Evolutionary conservation across 495 filamentous ascomycete species (phyloP), one percentile per base, ranked within the genome.

Genomic region (Pyrenula massariospora): DNA sequence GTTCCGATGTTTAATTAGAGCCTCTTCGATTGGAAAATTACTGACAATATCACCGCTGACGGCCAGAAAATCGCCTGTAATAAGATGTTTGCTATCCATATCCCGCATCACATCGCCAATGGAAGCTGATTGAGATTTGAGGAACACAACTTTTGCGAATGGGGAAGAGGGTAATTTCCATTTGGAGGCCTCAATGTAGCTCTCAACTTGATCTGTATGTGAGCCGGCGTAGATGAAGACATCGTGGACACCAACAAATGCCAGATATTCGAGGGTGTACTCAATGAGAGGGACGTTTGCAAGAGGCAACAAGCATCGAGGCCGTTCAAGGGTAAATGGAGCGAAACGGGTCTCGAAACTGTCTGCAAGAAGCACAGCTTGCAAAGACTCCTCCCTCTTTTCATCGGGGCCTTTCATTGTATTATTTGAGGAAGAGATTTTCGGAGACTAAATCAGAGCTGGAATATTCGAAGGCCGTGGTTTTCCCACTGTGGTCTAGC

Each of bases 101-200:
- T 97, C 90, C 25, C 93, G 85, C 78, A 99, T 89, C 49, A 91
- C 92, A 73, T 97, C 93, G 61, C 93, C 93, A 52, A 95, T 84
- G 0, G 92, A 96, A 24, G 85, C 85, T 22, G 90, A 86, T 23
- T 87, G 84, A 11, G 91, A 91, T 64, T 89, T 88, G 65, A 97
- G 85, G 63, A 96, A 85, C 56, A 87, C 85, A 58, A 96, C 73
- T 55, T 79, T 81, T 50, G 80, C 81, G 70, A 99, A 96, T 22
- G 91, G 93, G n/a, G 88, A 91, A 10, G 85, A 82, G 0, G 70
- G 63, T 2, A 74, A 65, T 58, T 74, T 79, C 86, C 86, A 89
- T 84, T 83, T 85, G 25, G 85, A 88, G 11, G 69, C 71, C 80
- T 78, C 74, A 66, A 97, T 85, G 65, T 95, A 93, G 63, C 79